Evolutionary conservation across 2,329 filamentous ascomycete genomes (phyloP).

Genomic region (Arachnopeziza araneosa): DNA sequence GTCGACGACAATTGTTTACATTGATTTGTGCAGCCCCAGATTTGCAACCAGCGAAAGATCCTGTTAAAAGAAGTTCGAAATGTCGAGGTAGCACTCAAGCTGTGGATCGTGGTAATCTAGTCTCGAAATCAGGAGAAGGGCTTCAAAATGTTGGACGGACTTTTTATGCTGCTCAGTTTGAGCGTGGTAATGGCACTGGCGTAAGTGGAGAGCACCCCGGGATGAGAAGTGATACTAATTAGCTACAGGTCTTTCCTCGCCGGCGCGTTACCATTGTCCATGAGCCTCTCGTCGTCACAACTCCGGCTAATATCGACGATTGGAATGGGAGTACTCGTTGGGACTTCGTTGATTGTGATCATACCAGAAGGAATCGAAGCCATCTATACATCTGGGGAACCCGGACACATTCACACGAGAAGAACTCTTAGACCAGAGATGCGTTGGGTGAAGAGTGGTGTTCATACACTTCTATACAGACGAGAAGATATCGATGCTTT

Average conservation of each 20-base stretch:
- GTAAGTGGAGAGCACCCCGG: conserved; percentile 35
- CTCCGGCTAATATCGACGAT: conserved; percentile 85
- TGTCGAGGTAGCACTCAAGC: not conserved
- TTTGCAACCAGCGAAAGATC: not conserved
- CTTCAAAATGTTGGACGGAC: conserved; percentile 31
- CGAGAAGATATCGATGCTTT: conserved; percentile 1
- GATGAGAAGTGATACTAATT: not conserved
- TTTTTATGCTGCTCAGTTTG: conserved; percentile 31
- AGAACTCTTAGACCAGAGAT: conserved; percentile 9
- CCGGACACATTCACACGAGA: conserved; percentile 21
- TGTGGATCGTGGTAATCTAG: not conserved
- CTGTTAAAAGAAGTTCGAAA: not conserved
- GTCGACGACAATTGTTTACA: not conserved
- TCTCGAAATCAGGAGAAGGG: not conserved
- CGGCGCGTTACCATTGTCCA: conserved; percentile 82
- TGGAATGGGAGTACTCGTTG: conserved; percentile 89
- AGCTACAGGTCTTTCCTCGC: conserved; percentile 77
- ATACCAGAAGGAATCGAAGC: conserved; percentile 96
- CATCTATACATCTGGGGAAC: conserved; percentile 56
- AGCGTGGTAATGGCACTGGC: conserved; percentile 52
- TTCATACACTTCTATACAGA: conserved; percentile 16
- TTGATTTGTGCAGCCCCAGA: not conserved
- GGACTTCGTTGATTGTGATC: conserved; percentile 92
- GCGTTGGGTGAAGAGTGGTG: conserved; percentile 17
- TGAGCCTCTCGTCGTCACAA: conserved; percentile 81